Evolutionary conservation across 2,329 filamentous ascomycete species (phyloP).

Genomic region (Coniochaeta hoffmannii): DNA sequence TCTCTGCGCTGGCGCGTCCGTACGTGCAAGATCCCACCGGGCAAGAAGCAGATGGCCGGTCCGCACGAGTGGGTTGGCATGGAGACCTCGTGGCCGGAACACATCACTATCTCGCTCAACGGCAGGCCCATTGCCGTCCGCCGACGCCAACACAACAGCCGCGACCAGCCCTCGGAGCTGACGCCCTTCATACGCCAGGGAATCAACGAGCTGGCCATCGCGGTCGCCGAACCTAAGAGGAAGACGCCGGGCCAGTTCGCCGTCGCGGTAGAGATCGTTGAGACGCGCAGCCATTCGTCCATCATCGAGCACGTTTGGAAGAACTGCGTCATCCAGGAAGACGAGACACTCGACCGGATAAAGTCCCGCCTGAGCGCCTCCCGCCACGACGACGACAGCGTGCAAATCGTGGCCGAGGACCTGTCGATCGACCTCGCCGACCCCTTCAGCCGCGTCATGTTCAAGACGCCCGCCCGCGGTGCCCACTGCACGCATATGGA

Average conservation of each 20-base stretch:
- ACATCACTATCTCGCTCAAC: slow-evolving; percentile 65
- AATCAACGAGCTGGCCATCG: slow-evolving; percentile 54
- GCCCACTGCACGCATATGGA: slow-evolving; percentile 66
- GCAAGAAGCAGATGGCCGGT: slow-evolving; percentile 15
- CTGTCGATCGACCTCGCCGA: slow-evolving; percentile 59
- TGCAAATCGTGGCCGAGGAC: slow-evolving; percentile 46
- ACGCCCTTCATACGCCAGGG: slow-evolving; percentile 53
- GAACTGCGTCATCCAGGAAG: slow-evolving; percentile 30
- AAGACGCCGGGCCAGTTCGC: slow-evolving; percentile 37
- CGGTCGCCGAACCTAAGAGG: slow-evolving; percentile 17
- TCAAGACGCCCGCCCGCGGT: slow-evolving; percentile 65
- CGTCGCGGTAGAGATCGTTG: slow-evolving; percentile 64
- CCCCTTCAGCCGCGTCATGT: slow-evolving; percentile 59
- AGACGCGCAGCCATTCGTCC: slow-evolving; percentile 40
- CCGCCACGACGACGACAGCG: slow-evolving; percentile 50
- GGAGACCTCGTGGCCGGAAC: slow-evolving; percentile 65
- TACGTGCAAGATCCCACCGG: slow-evolving; percentile 37
- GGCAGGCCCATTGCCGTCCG: slow-evolving; percentile 46
- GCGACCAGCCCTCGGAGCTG: slow-evolving; percentile 69
- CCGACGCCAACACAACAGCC: slow-evolving; percentile 65
- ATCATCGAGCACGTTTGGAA: slow-evolving; percentile 32
- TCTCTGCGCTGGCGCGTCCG: slow-evolving; percentile 62
- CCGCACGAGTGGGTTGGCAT: slow-evolving; percentile 53
- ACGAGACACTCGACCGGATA: slow-evolving; percentile 50
- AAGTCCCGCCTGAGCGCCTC: slow-evolving; percentile 32